A percentile compares a stretch with the other conserved stretches of the same genome.
Evolutionary conservation across 2,329 filamentous ascomycete species (phyloP).

Genomic region (Gyromitra esculenta): DNA sequence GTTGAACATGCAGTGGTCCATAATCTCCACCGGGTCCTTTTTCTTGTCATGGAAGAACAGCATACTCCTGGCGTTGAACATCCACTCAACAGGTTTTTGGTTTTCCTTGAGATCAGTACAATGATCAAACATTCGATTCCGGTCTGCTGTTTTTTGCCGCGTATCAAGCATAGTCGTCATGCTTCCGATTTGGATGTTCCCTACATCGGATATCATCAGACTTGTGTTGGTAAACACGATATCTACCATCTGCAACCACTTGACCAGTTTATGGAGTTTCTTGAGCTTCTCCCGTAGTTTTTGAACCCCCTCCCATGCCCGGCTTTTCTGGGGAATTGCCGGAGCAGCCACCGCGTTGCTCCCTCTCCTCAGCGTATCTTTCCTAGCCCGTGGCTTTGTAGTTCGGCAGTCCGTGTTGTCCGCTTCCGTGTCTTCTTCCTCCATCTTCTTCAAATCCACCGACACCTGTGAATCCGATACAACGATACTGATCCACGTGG

Average conservation of each 20-base stretch:
- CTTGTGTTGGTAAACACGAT: conserved; percentile 83
- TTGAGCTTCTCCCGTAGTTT: conserved; percentile 64
- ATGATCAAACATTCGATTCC: conserved; percentile 87
- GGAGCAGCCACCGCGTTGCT: conserved; percentile 48
- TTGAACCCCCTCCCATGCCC: conserved; percentile 53
- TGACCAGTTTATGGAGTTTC: conserved; percentile 82
- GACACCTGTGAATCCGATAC: conserved; percentile 86
- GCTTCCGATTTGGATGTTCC: conserved; percentile 83
- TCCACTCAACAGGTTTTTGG: conserved; percentile 90
- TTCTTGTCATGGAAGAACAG: conserved; percentile 83
- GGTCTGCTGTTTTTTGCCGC: conserved; percentile 86
- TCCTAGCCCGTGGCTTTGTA: conserved; percentile 41
- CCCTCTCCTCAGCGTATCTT: conserved; percentile 49
- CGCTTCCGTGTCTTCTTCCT: conserved; percentile 62
- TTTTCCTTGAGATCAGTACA: conserved; percentile 71
- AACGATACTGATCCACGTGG: conserved; percentile 93
- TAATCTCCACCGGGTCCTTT: conserved; percentile 79
- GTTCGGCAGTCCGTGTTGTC: conserved; percentile 58
- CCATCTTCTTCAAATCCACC: conserved; percentile 75
- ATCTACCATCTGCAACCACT: conserved; percentile 90
- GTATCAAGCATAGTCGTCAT: conserved; percentile 91
- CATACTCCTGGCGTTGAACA: conserved; percentile 83
- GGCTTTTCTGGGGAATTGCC: conserved; percentile 52
- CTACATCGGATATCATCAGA: conserved; percentile 80
- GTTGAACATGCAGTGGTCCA: conserved; percentile 88